Conservation (phyloP, 352 stramenopile genomes). For the Phytophthora chlamydospora region DNA sequence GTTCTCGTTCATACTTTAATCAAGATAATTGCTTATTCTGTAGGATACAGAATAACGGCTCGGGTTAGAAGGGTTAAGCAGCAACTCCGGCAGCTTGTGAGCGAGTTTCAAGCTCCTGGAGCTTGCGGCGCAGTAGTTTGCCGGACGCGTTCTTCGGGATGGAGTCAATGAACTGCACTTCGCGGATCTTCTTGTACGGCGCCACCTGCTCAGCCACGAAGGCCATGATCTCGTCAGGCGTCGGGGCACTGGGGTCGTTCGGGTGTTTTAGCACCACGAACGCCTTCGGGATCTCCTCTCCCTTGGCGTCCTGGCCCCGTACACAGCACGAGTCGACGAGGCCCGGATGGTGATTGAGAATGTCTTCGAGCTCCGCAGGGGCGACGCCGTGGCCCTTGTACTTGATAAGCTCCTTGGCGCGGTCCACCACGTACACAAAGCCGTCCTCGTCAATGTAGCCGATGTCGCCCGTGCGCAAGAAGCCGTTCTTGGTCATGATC, state of each 20-base stretch:
- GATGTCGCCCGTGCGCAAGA: constrained; percentile 90
- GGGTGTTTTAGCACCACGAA: constrained; percentile 82
- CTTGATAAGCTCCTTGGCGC: constrained; percentile 95
- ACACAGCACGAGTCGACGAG: constrained; percentile 78
- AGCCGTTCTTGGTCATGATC: constrained; percentile 73
- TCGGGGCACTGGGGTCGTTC: constrained; percentile 24
- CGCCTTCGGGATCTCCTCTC: constrained; percentile 86
- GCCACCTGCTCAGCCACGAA: constrained; percentile 68
- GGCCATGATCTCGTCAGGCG: constrained; percentile 72
- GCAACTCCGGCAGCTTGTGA: neutral
- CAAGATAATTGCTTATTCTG: too few relatives aligned
- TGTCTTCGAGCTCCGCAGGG: constrained; percentile 89
- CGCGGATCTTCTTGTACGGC: constrained; percentile 83
- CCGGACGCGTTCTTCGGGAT: constrained; percentile 89
- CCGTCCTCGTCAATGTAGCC: constrained; percentile 90
- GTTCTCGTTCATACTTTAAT: too few relatives aligned
- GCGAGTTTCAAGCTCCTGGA: constrained; percentile 41
- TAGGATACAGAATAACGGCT: too few relatives aligned
- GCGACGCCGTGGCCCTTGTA: constrained; percentile 91
- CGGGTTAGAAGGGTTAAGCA: too few relatives aligned
- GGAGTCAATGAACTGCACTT: constrained; percentile 85
- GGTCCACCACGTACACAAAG: constrained; percentile 90
- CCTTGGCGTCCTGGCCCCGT: constrained; percentile 58
- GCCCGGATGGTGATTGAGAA: constrained; percentile 74
- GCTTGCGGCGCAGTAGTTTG: constrained; percentile 88